A percentile compares a stretch with the other conserved stretches of the same genome.
These are phyloP conservation scores for Sphagnurus paluster DNA, from an alignment of 1,284 basidiomycete genomes.

Conservation along the genomic window DNA sequence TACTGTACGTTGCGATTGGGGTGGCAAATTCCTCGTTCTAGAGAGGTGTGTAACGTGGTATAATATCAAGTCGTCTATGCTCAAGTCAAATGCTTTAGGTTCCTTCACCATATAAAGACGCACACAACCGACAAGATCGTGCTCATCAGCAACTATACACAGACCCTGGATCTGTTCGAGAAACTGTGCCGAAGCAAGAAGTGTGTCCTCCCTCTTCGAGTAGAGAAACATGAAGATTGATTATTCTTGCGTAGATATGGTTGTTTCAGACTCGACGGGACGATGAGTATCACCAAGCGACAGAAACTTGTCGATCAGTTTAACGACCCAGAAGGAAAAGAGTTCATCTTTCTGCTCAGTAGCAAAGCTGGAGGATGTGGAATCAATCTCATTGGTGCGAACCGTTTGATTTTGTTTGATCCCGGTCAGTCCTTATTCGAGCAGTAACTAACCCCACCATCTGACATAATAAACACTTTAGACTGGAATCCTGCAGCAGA, in stretches of 20 bases:
- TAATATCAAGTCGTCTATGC: neutral
- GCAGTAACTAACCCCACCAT: neutral
- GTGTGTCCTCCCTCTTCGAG: slow-evolving; percentile 39
- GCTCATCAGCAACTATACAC: slow-evolving; percentile 97
- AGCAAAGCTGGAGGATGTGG: slow-evolving; percentile 98
- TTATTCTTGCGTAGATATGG: slow-evolving; percentile 70
- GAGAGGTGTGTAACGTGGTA: slow-evolving; percentile 63
- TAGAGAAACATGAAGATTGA: slow-evolving; percentile 2
- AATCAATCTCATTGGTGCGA: slow-evolving; percentile 98
- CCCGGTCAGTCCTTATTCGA: slow-evolving; percentile 61
- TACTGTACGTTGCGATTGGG: slow-evolving; percentile 74
- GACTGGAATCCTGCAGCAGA: slow-evolving; percentile 99
- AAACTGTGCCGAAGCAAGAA: slow-evolving; percentile 83
- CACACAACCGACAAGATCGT: slow-evolving; percentile 97
- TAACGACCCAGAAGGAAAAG: slow-evolving; percentile 93
- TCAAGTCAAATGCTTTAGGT: slow-evolving; percentile 50
- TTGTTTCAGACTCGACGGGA: slow-evolving; percentile 91
- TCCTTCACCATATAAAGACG: slow-evolving; percentile 80
- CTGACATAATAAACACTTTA: slow-evolving; percentile 36
- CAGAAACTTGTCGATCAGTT: slow-evolving; percentile 98
- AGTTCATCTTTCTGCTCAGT: slow-evolving; percentile 94
- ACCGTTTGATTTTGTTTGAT: slow-evolving; percentile 94
- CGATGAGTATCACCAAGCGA: slow-evolving; percentile 91
- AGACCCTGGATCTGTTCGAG: slow-evolving; percentile 94
- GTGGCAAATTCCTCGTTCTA: slow-evolving; percentile 93